Conservation (phyloP, 495 filamentous ascomycete species). For the Penicillium cataractarum region DNA sequence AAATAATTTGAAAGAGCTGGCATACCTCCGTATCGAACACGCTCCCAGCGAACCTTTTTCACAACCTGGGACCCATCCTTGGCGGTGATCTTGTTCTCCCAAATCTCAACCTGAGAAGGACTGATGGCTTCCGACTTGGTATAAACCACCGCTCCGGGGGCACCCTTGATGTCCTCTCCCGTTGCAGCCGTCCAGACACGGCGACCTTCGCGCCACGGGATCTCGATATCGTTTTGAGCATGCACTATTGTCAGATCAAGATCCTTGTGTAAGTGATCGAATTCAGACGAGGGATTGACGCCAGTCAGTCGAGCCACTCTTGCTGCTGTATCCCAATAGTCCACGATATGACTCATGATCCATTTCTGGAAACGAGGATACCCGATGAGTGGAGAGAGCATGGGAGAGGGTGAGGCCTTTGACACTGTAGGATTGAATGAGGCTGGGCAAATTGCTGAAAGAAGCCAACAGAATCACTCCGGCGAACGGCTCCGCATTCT, state of each 20-base stretch:
- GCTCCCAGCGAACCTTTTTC: slow-evolving; percentile 53
- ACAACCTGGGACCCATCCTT: slow-evolving; percentile 40
- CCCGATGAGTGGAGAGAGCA: slow-evolving; percentile 71
- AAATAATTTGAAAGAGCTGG: slow-evolving; percentile 6
- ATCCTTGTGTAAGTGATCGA: slow-evolving; percentile 48
- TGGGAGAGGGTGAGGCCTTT: slow-evolving; percentile 77
- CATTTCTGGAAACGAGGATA: slow-evolving; percentile 57
- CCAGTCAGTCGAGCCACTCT: slow-evolving; percentile 51
- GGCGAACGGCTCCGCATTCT: slow-evolving; percentile 58
- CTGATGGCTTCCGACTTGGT: slow-evolving; percentile 35
- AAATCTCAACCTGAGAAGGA: slow-evolving; percentile 40
- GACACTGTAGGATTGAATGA: slow-evolving; percentile 73
- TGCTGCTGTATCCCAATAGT: slow-evolving; percentile 58
- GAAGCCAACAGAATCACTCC: slow-evolving; percentile 78
- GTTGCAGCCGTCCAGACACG: slow-evolving; percentile 55
- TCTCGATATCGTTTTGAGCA: slow-evolving; percentile 74
- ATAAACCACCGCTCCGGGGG: slow-evolving; percentile 53
- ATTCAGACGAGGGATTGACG: slow-evolving; percentile 28
- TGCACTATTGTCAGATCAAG: slow-evolving; percentile 75
- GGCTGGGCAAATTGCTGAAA: slow-evolving; percentile 72
- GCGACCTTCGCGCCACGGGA: slow-evolving; percentile 61
- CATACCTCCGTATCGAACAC: slow-evolving; percentile 52
- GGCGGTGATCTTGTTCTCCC: slow-evolving; percentile 37
- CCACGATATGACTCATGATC: slow-evolving; percentile 51
- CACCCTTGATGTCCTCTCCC: slow-evolving; percentile 51